A percentile compares a stretch with the other conserved stretches of the same genome.
Conservation (phyloP, 2,329 filamentous ascomycete genomes). For the Trichoderma asperellum region DNA sequence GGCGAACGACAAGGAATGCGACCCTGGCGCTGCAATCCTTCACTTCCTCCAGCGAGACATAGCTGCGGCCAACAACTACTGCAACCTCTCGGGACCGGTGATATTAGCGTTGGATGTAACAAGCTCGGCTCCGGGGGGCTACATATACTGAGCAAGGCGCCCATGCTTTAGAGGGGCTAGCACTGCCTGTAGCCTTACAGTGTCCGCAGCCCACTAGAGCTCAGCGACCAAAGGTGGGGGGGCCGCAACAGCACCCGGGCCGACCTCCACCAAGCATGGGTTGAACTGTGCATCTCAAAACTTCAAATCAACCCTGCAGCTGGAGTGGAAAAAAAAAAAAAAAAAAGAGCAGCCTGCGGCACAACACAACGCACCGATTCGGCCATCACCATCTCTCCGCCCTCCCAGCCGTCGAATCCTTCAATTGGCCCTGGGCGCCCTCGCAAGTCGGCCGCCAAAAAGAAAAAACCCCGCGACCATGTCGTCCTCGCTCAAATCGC, state of each 20-base stretch:
- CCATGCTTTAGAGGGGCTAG: background rate
- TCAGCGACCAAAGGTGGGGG: background rate
- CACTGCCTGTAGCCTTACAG: background rate
- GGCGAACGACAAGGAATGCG: background rate
- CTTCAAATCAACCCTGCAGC: background rate
- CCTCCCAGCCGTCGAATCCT: background rate
- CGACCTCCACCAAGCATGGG: background rate
- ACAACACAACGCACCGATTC: background rate
- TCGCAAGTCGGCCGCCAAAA: background rate
- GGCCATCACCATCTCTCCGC: background rate
- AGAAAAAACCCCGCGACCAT: conserved; percentile 30
- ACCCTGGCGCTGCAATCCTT: background rate
- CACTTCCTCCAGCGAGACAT: background rate
- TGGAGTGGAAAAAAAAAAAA: background rate
- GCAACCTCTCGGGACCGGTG: background rate
- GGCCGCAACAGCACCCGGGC: background rate
- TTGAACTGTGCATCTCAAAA: background rate
- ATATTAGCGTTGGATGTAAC: background rate
- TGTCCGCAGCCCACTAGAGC: background rate
- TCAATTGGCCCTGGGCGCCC: background rate
- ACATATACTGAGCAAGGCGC: too few species aligned
- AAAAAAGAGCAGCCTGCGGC: background rate
- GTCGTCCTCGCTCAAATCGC: conserved; percentile 40
- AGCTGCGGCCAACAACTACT: background rate
- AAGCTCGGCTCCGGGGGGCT: too few species aligned